Percentiles rank a stretch among this genome's conserved stretches.
Conservation (phyloP, 179 eudicot genomes). For the Pouteria campechiana region DNA sequence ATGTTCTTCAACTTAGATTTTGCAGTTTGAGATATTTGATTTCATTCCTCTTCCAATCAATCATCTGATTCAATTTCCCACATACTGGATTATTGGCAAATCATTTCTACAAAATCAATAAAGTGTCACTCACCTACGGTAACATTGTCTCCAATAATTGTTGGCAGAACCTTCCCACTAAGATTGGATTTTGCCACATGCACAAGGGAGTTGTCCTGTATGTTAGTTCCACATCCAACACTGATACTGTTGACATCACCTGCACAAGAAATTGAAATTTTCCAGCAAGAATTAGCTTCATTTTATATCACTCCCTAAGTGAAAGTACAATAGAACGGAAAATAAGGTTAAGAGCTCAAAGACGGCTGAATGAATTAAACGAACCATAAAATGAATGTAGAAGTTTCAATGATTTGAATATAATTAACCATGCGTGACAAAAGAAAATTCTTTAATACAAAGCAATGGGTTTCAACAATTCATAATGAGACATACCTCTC, state of each 20-base stretch:
- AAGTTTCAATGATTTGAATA: too few species aligned
- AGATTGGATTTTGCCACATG: constrained; percentile 94
- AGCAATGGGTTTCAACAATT: too few species aligned
- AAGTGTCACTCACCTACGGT: constrained; percentile 66
- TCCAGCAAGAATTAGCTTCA: not conserved
- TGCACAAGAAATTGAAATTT: constrained; percentile 13
- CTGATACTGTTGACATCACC: constrained; percentile 83
- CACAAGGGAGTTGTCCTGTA: constrained; percentile 90
- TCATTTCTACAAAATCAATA: not conserved
- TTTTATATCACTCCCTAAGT: too few species aligned
- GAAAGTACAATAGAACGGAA: too few species aligned
- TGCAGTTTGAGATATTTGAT: not conserved
- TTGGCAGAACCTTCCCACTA: constrained; percentile 83
- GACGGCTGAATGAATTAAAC: too few species aligned
- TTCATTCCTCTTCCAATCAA: not conserved
- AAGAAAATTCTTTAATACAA: too few species aligned
- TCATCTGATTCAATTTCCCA: too few species aligned
- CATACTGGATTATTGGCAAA: too few species aligned
- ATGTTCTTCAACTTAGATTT: constrained; percentile 4
- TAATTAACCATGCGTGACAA: too few species aligned
- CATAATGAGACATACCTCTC: constrained; percentile 47
- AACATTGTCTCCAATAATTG: constrained; percentile 81
- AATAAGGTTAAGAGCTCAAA: too few species aligned
- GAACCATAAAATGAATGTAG: too few species aligned
- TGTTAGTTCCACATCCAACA: constrained; percentile 82